Evolutionary conservation across 805 yeast species (phyloP), one percentile per base, ranked within the genome.

Genomic region (Priceomyces medius): DNA sequence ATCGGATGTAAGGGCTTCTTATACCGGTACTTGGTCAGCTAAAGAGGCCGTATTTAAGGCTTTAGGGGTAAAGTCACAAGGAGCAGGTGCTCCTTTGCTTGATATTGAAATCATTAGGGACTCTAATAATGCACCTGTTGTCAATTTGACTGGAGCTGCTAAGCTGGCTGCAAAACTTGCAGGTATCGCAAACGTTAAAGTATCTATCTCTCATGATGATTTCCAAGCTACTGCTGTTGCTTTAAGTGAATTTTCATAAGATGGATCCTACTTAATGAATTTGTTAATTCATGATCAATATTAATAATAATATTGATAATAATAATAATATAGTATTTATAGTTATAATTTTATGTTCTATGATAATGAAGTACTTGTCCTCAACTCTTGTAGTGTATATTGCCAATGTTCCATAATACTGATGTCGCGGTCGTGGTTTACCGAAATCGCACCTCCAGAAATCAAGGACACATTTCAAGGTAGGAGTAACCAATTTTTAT

Each of bases 21-120:
- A 78, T 67, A 89, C 99, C 20, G 99, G 99, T 36, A 85, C 95
- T 33, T 93, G 99, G 99, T 88, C 97, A 21, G 99, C 99, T 34
- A 93, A 93, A 71, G 99, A 93, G 73, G 99, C 99, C 32, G 97
- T 90, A 26, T 93, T 93, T 83, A 93, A 93, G 74, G 87, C 96
- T 14, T 74, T 93, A 59, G 90, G 93, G 47, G 95, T 88, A 48
- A 77, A 79, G 58, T 81, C 95, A 35, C 79, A 82, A 61, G 99
- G 99, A 45, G 97, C 91, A 12, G 99, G 98, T 47, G 98, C 99
- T 28, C 75, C 95, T 24, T 77, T 93, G 71, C 80, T 77, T 62
- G 96, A 88, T 46, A 95, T 93, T 66, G 98, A 91, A 71, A 87
- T 93, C 55, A 55, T 72, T 20, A 83, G 91, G 56, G 83, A 77